phyloP scores from a whole-genome alignment of 169 alveolate species.

The Plasmodium blacklocki region DNA sequence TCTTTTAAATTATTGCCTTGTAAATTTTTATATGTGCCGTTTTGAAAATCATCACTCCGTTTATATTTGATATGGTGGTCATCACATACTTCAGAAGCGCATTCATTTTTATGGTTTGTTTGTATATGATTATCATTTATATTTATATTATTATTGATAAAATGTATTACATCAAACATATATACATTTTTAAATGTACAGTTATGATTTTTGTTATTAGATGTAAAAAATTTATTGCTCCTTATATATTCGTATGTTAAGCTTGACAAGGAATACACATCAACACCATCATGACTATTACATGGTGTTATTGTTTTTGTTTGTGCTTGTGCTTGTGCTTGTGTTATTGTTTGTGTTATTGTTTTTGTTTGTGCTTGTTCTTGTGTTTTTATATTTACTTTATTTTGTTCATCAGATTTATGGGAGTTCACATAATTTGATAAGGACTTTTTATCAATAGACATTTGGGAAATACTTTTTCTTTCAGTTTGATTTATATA shows the following conservation, averaged over 20 bases:
- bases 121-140: not conserved
- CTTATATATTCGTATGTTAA: constrained; percentile 28
- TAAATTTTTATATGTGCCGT: not conserved
- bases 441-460: too few relatives aligned
- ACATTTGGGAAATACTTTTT: not conserved
- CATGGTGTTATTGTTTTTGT: too few relatives aligned
- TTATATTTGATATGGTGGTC: not conserved
- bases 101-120: not conserved
- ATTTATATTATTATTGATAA: constrained; percentile 20
- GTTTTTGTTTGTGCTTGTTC: too few relatives aligned
- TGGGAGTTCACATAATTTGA: too few relatives aligned
- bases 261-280: too few relatives aligned
- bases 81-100: not conserved
- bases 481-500: not conserved
- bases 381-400: too few relatives aligned
- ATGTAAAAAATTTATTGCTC: constrained; percentile 14
- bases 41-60: not conserved
- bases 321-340: too few relatives aligned
- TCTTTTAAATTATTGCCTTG: not conserved
- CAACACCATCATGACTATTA: too few relatives aligned
- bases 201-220: not conserved
- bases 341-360: too few relatives aligned
- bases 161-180: constrained; percentile 44
- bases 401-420: too few relatives aligned
- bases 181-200: not conserved